A percentile compares a stretch with the other conserved stretches of the same genome.
phyloP scores from a whole-genome alignment of 768 basidiomycete species.

The Leccinum boreale region DNA sequence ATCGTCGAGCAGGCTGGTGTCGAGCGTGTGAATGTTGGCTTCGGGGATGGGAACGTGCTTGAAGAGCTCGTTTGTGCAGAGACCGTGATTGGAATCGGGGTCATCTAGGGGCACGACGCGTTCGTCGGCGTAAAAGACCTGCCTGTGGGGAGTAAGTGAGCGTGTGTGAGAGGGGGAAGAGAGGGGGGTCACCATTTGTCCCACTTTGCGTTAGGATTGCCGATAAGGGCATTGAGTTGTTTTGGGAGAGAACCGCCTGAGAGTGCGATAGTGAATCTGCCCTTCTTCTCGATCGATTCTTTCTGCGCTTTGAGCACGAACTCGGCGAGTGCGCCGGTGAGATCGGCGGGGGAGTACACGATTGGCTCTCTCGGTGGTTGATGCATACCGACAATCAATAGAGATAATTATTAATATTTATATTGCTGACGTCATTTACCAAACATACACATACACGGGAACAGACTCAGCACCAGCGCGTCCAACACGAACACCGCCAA shows the following conservation, averaged over 20 bases:
- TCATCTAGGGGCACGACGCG: conserved; percentile 91
- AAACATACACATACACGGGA: conserved; percentile 48
- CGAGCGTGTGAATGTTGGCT: conserved; percentile 81
- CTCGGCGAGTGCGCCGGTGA: conserved; percentile 66
- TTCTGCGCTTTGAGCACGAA: conserved; percentile 88
- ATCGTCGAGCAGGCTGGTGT: conserved; percentile 61
- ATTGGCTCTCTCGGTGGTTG: conserved; percentile 64
- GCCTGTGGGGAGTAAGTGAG: conserved; percentile 54
- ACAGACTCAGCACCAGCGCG: conserved; percentile 61
- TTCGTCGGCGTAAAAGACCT: conserved; percentile 97
- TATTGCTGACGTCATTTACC: conserved; percentile 12
- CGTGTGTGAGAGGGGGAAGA: background rate
- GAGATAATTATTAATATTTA: background rate
- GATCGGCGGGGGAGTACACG: conserved; percentile 52
- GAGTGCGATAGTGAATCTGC: conserved; percentile 87
- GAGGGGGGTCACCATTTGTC: conserved; percentile 76
- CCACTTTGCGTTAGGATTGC: conserved; percentile 73
- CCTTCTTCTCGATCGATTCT: conserved; percentile 85
- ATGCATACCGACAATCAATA: conserved; percentile 37
- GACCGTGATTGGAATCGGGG: conserved; percentile 86
- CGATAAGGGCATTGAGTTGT: conserved; percentile 70
- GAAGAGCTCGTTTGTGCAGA: conserved; percentile 72
- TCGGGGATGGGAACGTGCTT: conserved; percentile 76
- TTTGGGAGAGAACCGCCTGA: conserved; percentile 92
- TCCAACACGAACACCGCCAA: conserved; percentile 74